A percentile compares a stretch with the other conserved stretches of the same genome.
Evolutionary conservation across 306 rosid genomes (phyloP).

Genomic region (Carpinus fangiana): DNA sequence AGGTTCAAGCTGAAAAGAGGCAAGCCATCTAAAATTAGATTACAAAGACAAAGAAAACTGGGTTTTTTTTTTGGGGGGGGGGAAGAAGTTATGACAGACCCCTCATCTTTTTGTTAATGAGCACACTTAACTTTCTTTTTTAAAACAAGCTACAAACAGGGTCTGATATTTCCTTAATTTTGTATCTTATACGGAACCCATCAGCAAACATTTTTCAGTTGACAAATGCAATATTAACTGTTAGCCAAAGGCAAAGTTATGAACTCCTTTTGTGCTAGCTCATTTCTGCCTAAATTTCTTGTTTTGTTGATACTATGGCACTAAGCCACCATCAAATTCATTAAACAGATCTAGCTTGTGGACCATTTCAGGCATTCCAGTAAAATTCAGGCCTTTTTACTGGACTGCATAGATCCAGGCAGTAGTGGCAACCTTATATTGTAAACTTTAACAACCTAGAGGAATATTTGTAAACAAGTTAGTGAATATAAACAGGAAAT

Average conservation of each 20-base stretch:
- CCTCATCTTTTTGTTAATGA: not conserved
- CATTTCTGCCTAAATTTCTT: not conserved
- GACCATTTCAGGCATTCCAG: not conserved
- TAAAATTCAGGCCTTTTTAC: not conserved
- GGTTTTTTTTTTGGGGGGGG: too few relatives aligned
- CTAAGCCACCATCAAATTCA: not conserved
- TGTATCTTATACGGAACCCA: not conserved
- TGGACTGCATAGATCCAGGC: not conserved
- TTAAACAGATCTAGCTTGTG: not conserved
- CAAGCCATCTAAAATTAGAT: not conserved
- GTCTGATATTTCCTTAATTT: not conserved
- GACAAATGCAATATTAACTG: not conserved
- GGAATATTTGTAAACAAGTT: not conserved
- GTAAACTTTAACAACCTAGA: not conserved
- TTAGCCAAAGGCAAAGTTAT: not conserved
- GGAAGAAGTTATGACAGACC: not conserved
- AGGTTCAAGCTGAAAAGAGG: slow-evolving; percentile 44
- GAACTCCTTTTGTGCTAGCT: not conserved
- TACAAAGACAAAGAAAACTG: not conserved
- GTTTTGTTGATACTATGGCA: not conserved
- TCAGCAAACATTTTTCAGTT: not conserved
- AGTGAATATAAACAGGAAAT: not conserved
- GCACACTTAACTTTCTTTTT: not conserved
- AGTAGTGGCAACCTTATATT: not conserved
- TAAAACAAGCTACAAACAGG: not conserved